Evolutionary conservation across 2,329 filamentous ascomycete genomes (phyloP).

Genomic region (Emmonsiellopsis sp.): DNA sequence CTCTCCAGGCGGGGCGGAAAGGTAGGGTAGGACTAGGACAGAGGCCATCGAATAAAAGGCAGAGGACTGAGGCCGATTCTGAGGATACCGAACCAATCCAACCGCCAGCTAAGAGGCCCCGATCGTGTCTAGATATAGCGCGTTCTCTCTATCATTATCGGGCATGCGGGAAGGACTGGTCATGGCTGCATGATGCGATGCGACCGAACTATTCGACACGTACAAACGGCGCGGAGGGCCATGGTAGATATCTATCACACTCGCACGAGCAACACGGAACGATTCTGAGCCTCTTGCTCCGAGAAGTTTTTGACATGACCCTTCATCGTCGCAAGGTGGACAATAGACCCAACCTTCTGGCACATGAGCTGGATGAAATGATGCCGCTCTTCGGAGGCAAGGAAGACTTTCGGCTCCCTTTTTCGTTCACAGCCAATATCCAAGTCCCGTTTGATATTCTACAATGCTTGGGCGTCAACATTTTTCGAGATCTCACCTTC

Average conservation of each 20-base stretch:
- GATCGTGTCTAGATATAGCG: slow-evolving; percentile 19
- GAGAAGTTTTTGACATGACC: slow-evolving; percentile 28
- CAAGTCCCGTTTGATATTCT: slow-evolving; percentile 29
- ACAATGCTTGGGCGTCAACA: slow-evolving; percentile 24
- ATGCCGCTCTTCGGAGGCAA: slow-evolving; percentile 17
- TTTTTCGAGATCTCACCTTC: slow-evolving; percentile 27
- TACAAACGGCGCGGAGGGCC: neutral
- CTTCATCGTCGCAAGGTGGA: slow-evolving; percentile 18
- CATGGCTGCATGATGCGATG: slow-evolving; percentile 27
- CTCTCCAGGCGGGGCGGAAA: neutral
- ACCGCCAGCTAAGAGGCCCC: neutral
- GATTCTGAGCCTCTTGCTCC: slow-evolving; percentile 23
- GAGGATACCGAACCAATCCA: neutral
- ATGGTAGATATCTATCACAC: slow-evolving; percentile 12
- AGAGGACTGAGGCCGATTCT: neutral
- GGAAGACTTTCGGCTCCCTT: slow-evolving; percentile 18
- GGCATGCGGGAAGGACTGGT: slow-evolving; percentile 24
- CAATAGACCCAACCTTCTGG: slow-evolving; percentile 17
- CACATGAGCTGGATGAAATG: slow-evolving; percentile 28
- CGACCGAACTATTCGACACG: slow-evolving; percentile 11
- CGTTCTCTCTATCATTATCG: slow-evolving; percentile 20
- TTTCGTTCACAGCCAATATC: slow-evolving; percentile 26
- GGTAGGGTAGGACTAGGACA: neutral
- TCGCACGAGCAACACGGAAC: slow-evolving; percentile 25
- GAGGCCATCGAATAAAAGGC: slow-evolving; percentile 3